phyloP scores from a whole-genome alignment of 129 eudicot genomes.

The Smallanthus sonchifolius region DNA sequence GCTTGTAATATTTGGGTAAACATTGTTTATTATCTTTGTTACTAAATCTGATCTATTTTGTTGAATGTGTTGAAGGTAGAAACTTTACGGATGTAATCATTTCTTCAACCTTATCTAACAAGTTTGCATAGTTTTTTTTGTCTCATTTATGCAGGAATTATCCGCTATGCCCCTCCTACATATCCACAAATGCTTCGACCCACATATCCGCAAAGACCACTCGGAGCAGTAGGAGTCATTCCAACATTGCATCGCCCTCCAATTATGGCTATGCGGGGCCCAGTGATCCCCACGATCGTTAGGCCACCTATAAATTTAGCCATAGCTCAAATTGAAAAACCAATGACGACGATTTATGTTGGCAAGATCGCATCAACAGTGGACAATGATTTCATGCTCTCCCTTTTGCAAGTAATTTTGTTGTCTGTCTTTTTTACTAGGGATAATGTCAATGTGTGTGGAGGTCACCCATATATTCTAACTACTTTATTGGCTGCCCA shows the following conservation, averaged over 20 bases:
- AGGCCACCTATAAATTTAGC: slow-evolving; percentile 59
- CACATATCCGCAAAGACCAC: slow-evolving; percentile 68
- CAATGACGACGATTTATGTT: slow-evolving; percentile 82
- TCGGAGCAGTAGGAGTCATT: slow-evolving; percentile 47
- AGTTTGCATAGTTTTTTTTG: slow-evolving; percentile 64
- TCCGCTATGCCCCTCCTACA: slow-evolving; percentile 63
- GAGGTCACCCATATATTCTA: neutral
- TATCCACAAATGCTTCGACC: slow-evolving; percentile 75
- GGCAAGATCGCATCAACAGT: slow-evolving; percentile 89
- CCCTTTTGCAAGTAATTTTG: slow-evolving; percentile 72
- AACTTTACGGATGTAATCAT: neutral
- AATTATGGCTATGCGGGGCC: slow-evolving; percentile 58
- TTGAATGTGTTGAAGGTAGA: slow-evolving; percentile 7
- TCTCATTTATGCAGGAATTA: slow-evolving; percentile 61
- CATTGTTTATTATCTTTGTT: neutral
- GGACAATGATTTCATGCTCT: slow-evolving; percentile 90
- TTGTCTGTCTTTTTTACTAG: neutral
- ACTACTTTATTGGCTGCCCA: neutral
- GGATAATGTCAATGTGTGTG: neutral
- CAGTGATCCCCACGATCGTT: slow-evolving; percentile 54
- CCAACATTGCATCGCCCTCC: slow-evolving; percentile 82
- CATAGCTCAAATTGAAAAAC: slow-evolving; percentile 61
- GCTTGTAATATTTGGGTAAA: slow-evolving; percentile 15
- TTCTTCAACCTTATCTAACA: slow-evolving; percentile 45
- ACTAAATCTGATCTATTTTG: slow-evolving; percentile 8